Evolutionary conservation across 73 alveolate genomes (phyloP).

Genomic region (Tetrahymena borealis): DNA sequence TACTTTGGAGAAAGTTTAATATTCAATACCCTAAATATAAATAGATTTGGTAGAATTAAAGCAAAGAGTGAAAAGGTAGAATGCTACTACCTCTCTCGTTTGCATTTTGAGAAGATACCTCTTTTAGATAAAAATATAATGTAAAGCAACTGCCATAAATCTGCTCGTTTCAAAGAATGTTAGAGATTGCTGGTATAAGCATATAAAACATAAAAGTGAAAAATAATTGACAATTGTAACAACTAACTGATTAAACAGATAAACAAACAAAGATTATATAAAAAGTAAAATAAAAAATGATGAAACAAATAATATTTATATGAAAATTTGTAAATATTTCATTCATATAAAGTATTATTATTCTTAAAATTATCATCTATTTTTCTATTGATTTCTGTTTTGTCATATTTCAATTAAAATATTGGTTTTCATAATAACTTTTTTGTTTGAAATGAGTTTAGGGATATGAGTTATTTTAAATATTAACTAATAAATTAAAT

Average conservation of each 20-base stretch:
- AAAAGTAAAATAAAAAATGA: no score
- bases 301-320: no score
- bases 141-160: not conserved
- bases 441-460: no score
- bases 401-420: no score
- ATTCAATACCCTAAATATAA: conserved; percentile 7
- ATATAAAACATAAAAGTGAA: not conserved
- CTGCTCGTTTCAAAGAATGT: not conserved
- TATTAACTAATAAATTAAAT: no score
- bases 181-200: not conserved
- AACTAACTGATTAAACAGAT: not conserved
- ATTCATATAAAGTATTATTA: no score
- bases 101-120: conserved; percentile 27
- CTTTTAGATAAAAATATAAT: conserved; percentile 8
- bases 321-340: no score
- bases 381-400: no score
- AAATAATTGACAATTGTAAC: not conserved
- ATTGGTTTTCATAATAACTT: no score
- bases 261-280: no score
- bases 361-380: no score
- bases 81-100: conserved; percentile 9
- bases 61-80: not conserved
- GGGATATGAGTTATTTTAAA: no score
- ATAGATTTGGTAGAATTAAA: conserved; percentile 19
- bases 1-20: conserved; percentile 40